Conservation (phyloP, 2,329 filamentous ascomycete genomes). For the Cercospora canescens region DNA sequence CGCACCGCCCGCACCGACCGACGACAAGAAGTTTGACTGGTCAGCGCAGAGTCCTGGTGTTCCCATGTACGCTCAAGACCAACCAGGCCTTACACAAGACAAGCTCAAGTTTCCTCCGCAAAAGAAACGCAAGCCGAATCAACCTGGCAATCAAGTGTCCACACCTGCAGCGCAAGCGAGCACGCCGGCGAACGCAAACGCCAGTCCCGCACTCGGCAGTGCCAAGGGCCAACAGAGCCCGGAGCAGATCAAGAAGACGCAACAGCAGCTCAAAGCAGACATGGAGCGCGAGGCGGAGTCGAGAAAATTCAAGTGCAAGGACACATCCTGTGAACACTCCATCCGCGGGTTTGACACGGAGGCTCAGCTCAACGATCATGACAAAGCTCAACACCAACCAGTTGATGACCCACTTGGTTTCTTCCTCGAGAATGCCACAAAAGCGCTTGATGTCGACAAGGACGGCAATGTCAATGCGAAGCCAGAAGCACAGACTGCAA, state of each 20-base stretch:
- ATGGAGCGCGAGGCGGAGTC: constrained; percentile 44
- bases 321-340: constrained; percentile 53
- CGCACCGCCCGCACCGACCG: constrained; percentile 35
- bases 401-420: constrained; percentile 59
- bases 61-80: constrained; percentile 54
- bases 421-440: constrained; percentile 52
- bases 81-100: constrained; percentile 54
- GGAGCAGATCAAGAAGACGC: constrained; percentile 47
- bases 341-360: constrained; percentile 55
- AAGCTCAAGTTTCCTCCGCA: constrained; percentile 59
- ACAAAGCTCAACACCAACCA: constrained; percentile 53
- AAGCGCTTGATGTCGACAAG: constrained; percentile 49
- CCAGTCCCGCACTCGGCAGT: constrained; percentile 40
- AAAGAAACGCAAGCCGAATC: constrained; percentile 56
- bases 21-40: constrained; percentile 38
- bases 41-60: constrained; percentile 49
- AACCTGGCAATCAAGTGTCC: constrained; percentile 40
- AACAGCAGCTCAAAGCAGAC: constrained; percentile 39
- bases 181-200: constrained; percentile 39
- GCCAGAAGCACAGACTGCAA: constrained; percentile 27
- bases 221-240: constrained; percentile 41
- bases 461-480: constrained; percentile 38
- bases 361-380: constrained; percentile 52
- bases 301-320: constrained; percentile 56
- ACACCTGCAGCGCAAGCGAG: constrained; percentile 39